Percentiles rank a stretch among this genome's conserved stretches.
Conservation (phyloP, 768 basidiomycete genomes). For the Rhodotorula kratochvilovae region DNA sequence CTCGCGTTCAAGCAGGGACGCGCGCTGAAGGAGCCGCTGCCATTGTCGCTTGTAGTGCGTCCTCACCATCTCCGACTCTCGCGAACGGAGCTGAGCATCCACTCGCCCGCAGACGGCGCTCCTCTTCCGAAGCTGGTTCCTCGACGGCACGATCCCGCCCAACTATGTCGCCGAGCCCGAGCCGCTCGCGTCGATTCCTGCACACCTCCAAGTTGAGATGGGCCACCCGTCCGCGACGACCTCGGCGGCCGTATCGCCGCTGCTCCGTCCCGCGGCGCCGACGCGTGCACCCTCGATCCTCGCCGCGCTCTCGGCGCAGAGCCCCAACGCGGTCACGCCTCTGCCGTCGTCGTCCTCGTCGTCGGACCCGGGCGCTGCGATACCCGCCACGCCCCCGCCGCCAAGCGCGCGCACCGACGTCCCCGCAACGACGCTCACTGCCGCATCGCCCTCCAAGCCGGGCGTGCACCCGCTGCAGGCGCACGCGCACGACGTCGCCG, state of each 20-base stretch:
- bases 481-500: not conserved
- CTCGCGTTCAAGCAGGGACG: slow-evolving; percentile 35
- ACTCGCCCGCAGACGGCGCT: slow-evolving; percentile 13
- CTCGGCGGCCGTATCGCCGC: not conserved
- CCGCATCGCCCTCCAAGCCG: not conserved
- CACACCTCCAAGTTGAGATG: not conserved
- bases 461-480: not conserved
- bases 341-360: slow-evolving; percentile 3
- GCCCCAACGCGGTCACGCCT: slow-evolving; percentile 23
- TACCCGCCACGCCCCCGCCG: not conserved
- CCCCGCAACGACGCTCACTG: not conserved
- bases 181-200: not conserved
- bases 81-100: not conserved
- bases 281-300: not conserved
- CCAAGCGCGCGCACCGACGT: not conserved
- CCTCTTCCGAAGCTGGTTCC: slow-evolving; percentile 21
- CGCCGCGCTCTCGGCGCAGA: not conserved
- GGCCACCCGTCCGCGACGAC: not conserved
- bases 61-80: rapidly evolving
- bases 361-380: not conserved
- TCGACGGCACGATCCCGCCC: slow-evolving; percentile 34
- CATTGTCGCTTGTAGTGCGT: slow-evolving; percentile 22
- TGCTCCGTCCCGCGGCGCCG: not conserved
- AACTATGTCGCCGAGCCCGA: slow-evolving; percentile 22
- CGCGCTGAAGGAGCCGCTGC: slow-evolving; percentile 21